Percentiles rank a stretch among this genome's conserved stretches.
Conservation (phyloP, 108 stramenopile genomes). For the Cyclotella kingstonii region DNA sequence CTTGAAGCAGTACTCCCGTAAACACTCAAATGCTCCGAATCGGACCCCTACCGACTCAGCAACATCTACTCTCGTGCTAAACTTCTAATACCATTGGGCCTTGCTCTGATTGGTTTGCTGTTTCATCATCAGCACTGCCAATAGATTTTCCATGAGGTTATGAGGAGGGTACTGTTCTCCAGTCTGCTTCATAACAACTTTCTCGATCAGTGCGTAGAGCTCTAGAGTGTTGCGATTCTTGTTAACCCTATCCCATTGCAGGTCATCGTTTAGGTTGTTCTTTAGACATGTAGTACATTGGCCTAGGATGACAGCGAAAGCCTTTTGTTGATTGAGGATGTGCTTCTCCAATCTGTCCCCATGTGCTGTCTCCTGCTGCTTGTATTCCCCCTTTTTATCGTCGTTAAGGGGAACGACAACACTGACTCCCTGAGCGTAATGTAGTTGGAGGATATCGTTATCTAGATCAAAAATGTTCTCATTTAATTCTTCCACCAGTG, state of each 20-base stretch:
- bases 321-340: slow-evolving; percentile 6
- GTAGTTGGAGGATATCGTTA: background rate
- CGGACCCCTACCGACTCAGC: background rate
- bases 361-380: background rate
- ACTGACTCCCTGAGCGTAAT: background rate
- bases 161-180: slow-evolving; percentile 2
- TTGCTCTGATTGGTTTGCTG: background rate
- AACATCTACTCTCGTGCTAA: slow-evolving; percentile 6
- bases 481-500: slow-evolving; percentile 1
- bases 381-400: slow-evolving; percentile 1
- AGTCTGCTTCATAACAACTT: background rate
- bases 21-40: background rate
- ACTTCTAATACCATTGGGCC: background rate
- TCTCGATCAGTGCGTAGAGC: background rate
- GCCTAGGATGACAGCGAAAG: slow-evolving; percentile 5
- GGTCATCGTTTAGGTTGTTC: background rate
- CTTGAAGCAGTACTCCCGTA: slow-evolving; percentile 13
- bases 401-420: background rate
- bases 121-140: background rate
- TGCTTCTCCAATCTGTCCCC: background rate
- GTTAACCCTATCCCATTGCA: background rate
- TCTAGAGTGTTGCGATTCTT: background rate
- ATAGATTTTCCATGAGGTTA: slow-evolving; percentile 2
- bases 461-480: slow-evolving; percentile 10
- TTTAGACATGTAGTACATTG: background rate